phyloP scores from a whole-genome alignment of 345 rosid species.

The Passiflora organensis region DNA sequence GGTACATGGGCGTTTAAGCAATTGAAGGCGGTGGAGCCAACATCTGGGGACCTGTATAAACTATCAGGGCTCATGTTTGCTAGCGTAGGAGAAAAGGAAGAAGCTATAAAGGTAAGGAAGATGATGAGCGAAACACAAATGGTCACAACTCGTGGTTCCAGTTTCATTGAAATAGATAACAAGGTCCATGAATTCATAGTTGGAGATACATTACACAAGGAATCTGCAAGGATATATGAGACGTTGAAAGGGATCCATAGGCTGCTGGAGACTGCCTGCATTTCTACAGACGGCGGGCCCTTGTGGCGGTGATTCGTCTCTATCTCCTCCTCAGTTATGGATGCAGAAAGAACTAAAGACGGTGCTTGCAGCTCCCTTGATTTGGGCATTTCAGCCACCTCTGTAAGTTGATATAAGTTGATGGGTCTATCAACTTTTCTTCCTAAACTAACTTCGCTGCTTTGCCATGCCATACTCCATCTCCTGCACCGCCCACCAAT shows the following conservation, averaged over 20 bases:
- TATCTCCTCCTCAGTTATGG: no score
- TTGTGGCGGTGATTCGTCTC: no score
- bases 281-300: no score
- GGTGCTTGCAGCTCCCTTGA: no score
- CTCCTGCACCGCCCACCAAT: no score
- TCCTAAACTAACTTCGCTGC: no score
- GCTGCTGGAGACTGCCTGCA: neutral
- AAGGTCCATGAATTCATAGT: constrained; percentile 7
- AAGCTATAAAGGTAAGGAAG: constrained; percentile 10
- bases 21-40: constrained; percentile 8
- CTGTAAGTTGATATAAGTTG: no score
- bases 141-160: constrained; percentile 9
- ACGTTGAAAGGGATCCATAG: neutral
- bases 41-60: constrained; percentile 7
- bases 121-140: constrained; percentile 1
- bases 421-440: no score
- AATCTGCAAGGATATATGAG: neutral
- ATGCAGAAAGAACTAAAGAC: no score
- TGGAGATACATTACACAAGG: neutral
- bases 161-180: constrained; percentile 5
- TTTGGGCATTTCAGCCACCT: no score
- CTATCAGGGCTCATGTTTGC: constrained; percentile 7
- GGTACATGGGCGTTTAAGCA: constrained; percentile 9
- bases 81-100: constrained; percentile 4
- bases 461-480: no score